Conservation (phyloP, 2,329 filamentous ascomycete species). For the Fusarium sp. region DNA sequence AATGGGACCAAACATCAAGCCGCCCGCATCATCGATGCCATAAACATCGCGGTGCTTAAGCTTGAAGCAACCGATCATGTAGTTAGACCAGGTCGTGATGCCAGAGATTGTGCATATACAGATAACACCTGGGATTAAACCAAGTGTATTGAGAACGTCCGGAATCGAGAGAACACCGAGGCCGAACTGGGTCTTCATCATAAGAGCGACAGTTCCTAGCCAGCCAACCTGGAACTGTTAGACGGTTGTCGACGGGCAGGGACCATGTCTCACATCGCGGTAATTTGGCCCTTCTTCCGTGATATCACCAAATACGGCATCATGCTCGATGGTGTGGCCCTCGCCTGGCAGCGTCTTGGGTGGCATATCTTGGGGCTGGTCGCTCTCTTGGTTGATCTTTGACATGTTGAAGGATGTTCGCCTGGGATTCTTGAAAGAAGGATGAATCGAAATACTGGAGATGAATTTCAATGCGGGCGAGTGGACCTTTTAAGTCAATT, state of each 20-base stretch:
- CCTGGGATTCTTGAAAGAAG: not conserved
- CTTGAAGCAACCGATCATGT: not conserved
- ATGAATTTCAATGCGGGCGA: not conserved
- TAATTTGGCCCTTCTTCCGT: not conserved
- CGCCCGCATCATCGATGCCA: not conserved
- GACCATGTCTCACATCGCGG: not conserved
- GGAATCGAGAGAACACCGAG: not conserved
- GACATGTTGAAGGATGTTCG: not conserved
- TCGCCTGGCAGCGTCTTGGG: not conserved
- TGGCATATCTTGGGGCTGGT: not conserved
- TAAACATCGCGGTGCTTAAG: not conserved
- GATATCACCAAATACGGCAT: not conserved
- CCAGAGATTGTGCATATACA: not conserved
- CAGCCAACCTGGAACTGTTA: not conserved
- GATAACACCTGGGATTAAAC: not conserved
- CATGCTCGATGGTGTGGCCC: not conserved
- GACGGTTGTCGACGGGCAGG: no score
- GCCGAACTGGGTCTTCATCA: not conserved
- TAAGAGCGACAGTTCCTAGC: not conserved
- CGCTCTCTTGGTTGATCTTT: not conserved
- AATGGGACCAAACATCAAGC: not conserved
- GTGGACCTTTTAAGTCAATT: not conserved
- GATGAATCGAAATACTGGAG: not conserved
- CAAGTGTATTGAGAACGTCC: not conserved
- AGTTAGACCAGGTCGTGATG: not conserved